These are phyloP conservation scores for Podospora tetraspora DNA, from an alignment of 495 filamentous ascomycete genomes.

Conservation along the genomic window DNA sequence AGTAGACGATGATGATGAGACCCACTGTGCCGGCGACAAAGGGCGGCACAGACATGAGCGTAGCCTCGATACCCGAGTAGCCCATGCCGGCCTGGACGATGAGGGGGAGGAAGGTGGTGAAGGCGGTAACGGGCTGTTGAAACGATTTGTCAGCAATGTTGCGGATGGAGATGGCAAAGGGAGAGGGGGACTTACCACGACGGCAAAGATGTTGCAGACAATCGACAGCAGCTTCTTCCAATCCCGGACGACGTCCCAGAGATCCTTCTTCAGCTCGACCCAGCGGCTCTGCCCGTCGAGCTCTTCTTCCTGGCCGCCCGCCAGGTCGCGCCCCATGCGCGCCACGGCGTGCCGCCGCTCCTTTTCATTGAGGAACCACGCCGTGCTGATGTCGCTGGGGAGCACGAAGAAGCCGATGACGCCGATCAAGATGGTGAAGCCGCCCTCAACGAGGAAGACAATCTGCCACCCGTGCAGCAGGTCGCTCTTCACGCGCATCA, in stretches of 20 bases:
- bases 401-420: slow-evolving; percentile 60
- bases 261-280: slow-evolving; percentile 12
- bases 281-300: slow-evolving; percentile 8
- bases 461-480: slow-evolving; percentile 49
- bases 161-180: not conserved
- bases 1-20: slow-evolving; percentile 39
- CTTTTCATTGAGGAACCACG: slow-evolving; percentile 25
- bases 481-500: slow-evolving; percentile 45
- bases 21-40: slow-evolving; percentile 35
- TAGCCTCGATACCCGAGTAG: slow-evolving; percentile 42
- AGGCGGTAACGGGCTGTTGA: slow-evolving; percentile 27
- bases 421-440: slow-evolving; percentile 39
- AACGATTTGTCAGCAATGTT: not conserved
- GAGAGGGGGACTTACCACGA: slow-evolving; percentile 19
- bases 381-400: slow-evolving; percentile 35
- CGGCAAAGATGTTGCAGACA: slow-evolving; percentile 20
- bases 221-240: slow-evolving; percentile 24
- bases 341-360: slow-evolving; percentile 27
- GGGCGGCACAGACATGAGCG: slow-evolving; percentile 53
- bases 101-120: slow-evolving; percentile 31
- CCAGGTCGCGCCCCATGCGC: slow-evolving; percentile 42
- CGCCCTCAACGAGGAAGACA: slow-evolving; percentile 51
- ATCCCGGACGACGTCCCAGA: slow-evolving; percentile 19
- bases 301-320: slow-evolving; percentile 23
- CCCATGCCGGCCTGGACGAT: slow-evolving; percentile 35